Evolutionary conservation across 768 basidiomycete genomes (phyloP).

Genomic region (Lactarius pseudohatsudake): DNA sequence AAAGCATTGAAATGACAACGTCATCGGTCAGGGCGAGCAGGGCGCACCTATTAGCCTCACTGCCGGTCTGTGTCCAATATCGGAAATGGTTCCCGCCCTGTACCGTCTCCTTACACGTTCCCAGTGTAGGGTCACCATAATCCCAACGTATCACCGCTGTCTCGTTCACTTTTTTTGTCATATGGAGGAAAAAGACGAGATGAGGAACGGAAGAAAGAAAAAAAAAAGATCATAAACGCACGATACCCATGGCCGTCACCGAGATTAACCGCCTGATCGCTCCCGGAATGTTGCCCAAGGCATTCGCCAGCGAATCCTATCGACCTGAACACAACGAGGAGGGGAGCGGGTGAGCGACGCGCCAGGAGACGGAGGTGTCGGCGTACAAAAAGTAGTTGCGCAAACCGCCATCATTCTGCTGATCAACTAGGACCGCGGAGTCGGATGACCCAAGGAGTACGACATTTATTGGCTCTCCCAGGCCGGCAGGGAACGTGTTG

Average conservation of each 20-base stretch:
- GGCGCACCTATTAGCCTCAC: conserved; percentile 54
- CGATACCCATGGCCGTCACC: conserved; percentile 79
- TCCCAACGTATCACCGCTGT: conserved; percentile 83
- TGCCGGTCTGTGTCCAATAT: conserved; percentile 83
- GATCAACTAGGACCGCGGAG: conserved; percentile 59
- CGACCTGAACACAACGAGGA: conserved; percentile 44
- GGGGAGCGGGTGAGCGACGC: neutral
- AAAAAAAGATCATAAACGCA: conserved; percentile 38
- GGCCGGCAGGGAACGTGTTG: conserved; percentile 12
- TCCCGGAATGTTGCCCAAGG: conserved; percentile 75
- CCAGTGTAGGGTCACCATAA: conserved; percentile 77
- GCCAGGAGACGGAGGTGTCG: neutral
- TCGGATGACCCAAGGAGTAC: conserved; percentile 82
- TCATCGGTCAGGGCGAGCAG: neutral
- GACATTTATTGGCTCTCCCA: conserved; percentile 77
- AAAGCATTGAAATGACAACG: neutral
- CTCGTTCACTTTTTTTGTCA: conserved; percentile 60
- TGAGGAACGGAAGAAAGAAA: conserved; percentile 4
- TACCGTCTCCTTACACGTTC: conserved; percentile 83
- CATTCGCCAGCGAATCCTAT: conserved; percentile 77
- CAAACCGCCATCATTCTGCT: conserved; percentile 64
- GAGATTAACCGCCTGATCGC: conserved; percentile 67
- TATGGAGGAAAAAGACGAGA: conserved; percentile 3
- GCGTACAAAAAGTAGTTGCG: conserved; percentile 81
- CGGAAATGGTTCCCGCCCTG: conserved; percentile 86